Conservation (phyloP, 495 filamentous ascomycete genomes). For the Podospora didyma region DNA sequence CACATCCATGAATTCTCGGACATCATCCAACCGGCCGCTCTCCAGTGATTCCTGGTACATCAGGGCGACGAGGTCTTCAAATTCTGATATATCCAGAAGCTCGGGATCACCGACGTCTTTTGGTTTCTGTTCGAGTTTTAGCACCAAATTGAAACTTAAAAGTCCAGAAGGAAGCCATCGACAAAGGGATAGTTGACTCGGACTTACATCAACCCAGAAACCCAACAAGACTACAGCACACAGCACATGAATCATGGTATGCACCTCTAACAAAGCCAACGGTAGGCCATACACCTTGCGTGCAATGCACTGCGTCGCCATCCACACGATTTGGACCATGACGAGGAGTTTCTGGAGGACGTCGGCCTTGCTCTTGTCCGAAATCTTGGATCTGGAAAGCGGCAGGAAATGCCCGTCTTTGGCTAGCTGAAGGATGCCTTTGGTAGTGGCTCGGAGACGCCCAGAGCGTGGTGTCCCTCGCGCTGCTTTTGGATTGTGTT, state of each 20-base stretch:
- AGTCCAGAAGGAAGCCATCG: background rate
- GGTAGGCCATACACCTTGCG: slow-evolving; percentile 18
- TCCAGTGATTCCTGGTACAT: no score
- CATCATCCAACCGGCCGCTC: no score
- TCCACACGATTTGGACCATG: background rate
- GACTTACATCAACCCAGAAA: slow-evolving; percentile 16
- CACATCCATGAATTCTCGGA: no score
- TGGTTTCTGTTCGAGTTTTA: background rate
- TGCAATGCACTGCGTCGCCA: slow-evolving; percentile 26
- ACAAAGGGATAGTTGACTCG: background rate
- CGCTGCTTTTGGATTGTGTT: background rate
- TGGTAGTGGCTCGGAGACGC: no score
- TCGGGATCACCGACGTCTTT: no score
- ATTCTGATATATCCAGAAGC: no score
- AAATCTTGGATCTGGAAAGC: background rate
- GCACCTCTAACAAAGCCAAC: slow-evolving; percentile 31
- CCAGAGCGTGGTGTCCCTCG: no score
- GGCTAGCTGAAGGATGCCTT: no score
- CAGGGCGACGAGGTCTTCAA: no score
- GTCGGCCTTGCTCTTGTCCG: background rate
- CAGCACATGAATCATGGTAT: slow-evolving; percentile 33
- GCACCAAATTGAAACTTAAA: no score
- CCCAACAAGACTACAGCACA: slow-evolving; percentile 31
- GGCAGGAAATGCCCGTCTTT: no score
- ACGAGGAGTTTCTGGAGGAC: background rate